These are phyloP conservation scores for Linnemannia hyalina DNA, from an alignment of 192 early-diverging fungal genomes.

Conservation along the genomic window DNA sequence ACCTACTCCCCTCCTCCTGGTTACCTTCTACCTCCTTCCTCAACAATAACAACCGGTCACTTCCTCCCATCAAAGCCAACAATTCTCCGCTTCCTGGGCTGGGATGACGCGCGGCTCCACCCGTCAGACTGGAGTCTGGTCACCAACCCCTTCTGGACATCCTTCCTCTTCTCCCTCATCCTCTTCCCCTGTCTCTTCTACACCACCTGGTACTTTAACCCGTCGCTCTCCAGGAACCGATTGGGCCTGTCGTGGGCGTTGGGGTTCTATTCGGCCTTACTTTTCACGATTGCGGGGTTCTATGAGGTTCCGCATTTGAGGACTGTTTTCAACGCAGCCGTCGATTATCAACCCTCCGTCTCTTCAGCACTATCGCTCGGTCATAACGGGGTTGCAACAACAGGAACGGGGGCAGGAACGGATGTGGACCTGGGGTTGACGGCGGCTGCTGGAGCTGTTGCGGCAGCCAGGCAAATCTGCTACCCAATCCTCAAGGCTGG, in stretches of 20 bases:
- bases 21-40: neutral
- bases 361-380: neutral
- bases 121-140: slow-evolving; percentile 40
- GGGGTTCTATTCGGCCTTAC: slow-evolving; percentile 35
- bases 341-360: slow-evolving; percentile 28
- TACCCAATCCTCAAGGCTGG: slow-evolving; percentile 27
- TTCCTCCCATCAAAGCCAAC: neutral
- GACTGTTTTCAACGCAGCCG: slow-evolving; percentile 38
- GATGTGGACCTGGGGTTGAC: neutral
- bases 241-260: slow-evolving; percentile 52
- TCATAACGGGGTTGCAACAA: too few species aligned
- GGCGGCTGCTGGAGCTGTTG: neutral
- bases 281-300: slow-evolving; percentile 35
- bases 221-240: slow-evolving; percentile 41
- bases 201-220: slow-evolving; percentile 46
- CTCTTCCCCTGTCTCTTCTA: slow-evolving; percentile 48
- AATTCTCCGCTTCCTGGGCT: slow-evolving; percentile 24
- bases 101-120: slow-evolving; percentile 27
- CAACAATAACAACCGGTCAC: neutral
- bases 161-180: slow-evolving; percentile 26
- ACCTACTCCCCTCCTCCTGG: neutral
- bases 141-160: slow-evolving; percentile 48
- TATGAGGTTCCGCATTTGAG: slow-evolving; percentile 44
- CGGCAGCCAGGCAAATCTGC: slow-evolving; percentile 14
- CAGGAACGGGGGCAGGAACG: neutral